Percentiles rank a stretch among this genome's conserved stretches.
These are phyloP conservation scores for Sporothrix euskadiensis DNA, from an alignment of 2,329 filamentous ascomycete genomes.

Conservation along the genomic window DNA sequence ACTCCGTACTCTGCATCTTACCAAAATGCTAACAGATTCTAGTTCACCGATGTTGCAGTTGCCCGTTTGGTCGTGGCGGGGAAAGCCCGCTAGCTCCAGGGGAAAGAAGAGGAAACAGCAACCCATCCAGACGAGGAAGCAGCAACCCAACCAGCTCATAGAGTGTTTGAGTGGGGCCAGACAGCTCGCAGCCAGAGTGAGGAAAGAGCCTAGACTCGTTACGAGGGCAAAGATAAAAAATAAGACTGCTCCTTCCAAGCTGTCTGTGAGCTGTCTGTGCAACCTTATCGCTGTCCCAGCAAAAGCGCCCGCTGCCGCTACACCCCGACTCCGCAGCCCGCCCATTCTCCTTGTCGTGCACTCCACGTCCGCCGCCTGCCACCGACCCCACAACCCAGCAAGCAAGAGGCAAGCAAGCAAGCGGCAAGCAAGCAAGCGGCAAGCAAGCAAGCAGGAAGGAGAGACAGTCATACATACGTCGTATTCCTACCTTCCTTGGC, in stretches of 20 bases:
- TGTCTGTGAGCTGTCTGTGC: neutral
- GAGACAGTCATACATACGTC: neutral
- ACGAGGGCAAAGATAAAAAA: neutral
- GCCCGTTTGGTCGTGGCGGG: neutral
- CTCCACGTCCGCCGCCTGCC: constrained; percentile 5
- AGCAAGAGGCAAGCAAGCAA: neutral
- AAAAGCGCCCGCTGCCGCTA: neutral
- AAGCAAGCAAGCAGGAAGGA: neutral
- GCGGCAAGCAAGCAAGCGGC: neutral
- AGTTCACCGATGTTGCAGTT: neutral
- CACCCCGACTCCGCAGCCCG: neutral
- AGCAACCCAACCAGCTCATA: neutral
- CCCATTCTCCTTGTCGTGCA: neutral
- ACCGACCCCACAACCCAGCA: neutral
- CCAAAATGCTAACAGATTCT: neutral
- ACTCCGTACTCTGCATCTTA: neutral
- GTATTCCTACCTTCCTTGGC: neutral
- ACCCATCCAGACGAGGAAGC: neutral
- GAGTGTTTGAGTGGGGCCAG: neutral
- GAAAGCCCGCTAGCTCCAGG: constrained; percentile 1
- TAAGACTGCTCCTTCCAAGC: neutral
- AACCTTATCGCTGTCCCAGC: neutral
- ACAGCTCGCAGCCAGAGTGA: neutral
- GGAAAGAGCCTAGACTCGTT: constrained; percentile 16
- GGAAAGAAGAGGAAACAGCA: neutral